Percentiles rank a stretch among this genome's conserved stretches.
Evolutionary conservation across 495 filamentous ascomycete genomes (phyloP).

Genomic region (Platismatia glauca): DNA sequence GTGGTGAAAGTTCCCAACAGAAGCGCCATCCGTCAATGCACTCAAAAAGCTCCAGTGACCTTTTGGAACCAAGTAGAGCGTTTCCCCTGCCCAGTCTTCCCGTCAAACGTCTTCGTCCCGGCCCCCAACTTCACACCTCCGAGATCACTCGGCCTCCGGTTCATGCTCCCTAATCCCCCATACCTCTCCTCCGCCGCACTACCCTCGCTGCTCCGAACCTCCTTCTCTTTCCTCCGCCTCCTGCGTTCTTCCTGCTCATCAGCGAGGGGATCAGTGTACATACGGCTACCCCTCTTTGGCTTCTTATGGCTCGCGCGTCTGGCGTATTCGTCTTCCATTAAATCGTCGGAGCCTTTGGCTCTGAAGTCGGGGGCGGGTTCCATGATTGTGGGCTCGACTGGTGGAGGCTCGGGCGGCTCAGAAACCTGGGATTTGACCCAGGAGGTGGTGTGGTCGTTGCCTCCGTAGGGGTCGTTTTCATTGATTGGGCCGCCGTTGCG

Average conservation of each 20-base stretch:
- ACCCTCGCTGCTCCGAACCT: constrained; percentile 32
- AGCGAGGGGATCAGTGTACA: constrained; percentile 23
- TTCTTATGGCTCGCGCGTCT: constrained; percentile 23
- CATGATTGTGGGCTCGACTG: constrained; percentile 44
- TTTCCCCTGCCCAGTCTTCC: constrained; percentile 27
- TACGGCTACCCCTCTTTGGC: constrained; percentile 17
- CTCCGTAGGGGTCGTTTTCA: constrained; percentile 26
- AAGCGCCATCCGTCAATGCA: not conserved
- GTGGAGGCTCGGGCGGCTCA: constrained; percentile 51
- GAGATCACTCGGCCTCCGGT: constrained; percentile 35
- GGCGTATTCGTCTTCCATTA: constrained; percentile 16
- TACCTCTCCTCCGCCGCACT: constrained; percentile 27
- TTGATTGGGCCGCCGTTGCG: constrained; percentile 26
- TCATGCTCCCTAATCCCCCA: constrained; percentile 35
- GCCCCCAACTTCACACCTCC: constrained; percentile 29
- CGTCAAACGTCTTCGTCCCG: constrained; percentile 25
- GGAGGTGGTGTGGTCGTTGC: constrained; percentile 48
- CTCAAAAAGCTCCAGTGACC: not conserved
- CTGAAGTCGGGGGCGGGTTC: constrained; percentile 40
- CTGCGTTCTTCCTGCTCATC: constrained; percentile 22
- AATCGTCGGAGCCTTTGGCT: constrained; percentile 11
- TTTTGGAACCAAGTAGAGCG: constrained; percentile 43
- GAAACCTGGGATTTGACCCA: constrained; percentile 50
- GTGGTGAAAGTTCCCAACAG: not conserved
- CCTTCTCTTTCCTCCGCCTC: constrained; percentile 34